phyloP scores from a whole-genome alignment of 2,329 filamentous ascomycete genomes.

The Aspergillus thermomutatus region DNA sequence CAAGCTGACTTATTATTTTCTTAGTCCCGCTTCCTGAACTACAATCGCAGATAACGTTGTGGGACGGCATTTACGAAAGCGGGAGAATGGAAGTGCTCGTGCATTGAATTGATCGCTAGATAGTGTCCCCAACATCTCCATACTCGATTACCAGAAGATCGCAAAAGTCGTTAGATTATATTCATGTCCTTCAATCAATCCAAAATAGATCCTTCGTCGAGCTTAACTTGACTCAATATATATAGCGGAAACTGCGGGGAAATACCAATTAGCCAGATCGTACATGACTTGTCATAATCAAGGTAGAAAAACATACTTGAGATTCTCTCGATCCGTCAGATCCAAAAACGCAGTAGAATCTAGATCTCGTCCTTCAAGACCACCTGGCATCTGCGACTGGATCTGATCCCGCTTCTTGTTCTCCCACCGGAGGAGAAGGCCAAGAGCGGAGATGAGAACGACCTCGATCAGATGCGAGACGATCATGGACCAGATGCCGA shows the following conservation, averaged over 20 bases:
- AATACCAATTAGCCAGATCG: background rate
- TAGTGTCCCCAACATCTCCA: background rate
- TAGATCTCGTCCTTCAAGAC: conserved; percentile 46
- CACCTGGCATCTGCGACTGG: conserved; percentile 46
- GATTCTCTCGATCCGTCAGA: conserved; percentile 53
- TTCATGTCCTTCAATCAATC: background rate
- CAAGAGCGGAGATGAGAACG: conserved; percentile 44
- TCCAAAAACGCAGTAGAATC: conserved; percentile 53
- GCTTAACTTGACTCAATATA: conserved; percentile 6
- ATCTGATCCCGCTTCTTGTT: conserved; percentile 50
- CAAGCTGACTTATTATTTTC: background rate
- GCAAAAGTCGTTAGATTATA: background rate
- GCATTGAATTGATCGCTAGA: background rate
- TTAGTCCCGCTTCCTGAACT: conserved; percentile 45
- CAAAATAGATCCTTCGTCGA: background rate
- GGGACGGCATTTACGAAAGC: background rate
- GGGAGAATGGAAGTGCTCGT: background rate
- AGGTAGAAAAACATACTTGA: conserved; percentile 36
- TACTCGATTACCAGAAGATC: background rate
- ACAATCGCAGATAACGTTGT: conserved; percentile 40
- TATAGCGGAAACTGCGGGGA: conserved; percentile 17
- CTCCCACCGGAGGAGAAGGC: conserved; percentile 47
- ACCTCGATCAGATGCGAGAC: conserved; percentile 53
- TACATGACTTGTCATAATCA: background rate
- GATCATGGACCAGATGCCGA: conserved; percentile 58